A percentile compares a stretch with the other conserved stretches of the same genome.
Evolutionary conservation across 305 asterid genomes (phyloP).

Genomic region (Fraxinus xanthoxyloides): DNA sequence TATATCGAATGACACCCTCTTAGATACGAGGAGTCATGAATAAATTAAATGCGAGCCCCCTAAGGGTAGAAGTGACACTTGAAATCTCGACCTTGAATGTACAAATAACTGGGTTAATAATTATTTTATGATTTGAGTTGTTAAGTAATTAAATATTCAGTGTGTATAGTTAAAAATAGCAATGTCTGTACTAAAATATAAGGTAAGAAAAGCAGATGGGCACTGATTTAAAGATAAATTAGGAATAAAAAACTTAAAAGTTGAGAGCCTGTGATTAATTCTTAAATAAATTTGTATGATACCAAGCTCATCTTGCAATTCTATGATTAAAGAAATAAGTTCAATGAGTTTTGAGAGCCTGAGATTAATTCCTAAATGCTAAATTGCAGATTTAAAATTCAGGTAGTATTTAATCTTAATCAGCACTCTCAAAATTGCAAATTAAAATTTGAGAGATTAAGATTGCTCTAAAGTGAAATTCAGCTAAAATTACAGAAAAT

Average conservation of each 20-base stretch:
- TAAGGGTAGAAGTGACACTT: no score
- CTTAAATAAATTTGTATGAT: no score
- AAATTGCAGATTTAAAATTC: background rate
- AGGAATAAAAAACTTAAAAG: background rate
- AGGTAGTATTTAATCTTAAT: background rate
- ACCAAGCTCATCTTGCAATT: background rate
- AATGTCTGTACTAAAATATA: background rate
- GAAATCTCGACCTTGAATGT: no score
- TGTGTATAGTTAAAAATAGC: background rate
- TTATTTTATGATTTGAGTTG: background rate
- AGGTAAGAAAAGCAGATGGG: background rate
- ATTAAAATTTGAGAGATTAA: background rate
- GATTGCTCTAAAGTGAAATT: background rate
- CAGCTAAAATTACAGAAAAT: background rate
- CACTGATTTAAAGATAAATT: background rate
- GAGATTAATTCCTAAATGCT: background rate
- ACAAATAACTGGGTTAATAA: background rate
- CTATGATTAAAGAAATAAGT: no score
- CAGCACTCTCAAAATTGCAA: background rate
- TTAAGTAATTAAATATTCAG: background rate
- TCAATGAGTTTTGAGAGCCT: background rate
- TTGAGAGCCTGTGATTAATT: no score
- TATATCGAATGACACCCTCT: no score
- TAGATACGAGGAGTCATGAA: no score
- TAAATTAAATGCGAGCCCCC: no score